Conservation (phyloP, 257 asterid genomes). For the Plantago ovata region DNA sequence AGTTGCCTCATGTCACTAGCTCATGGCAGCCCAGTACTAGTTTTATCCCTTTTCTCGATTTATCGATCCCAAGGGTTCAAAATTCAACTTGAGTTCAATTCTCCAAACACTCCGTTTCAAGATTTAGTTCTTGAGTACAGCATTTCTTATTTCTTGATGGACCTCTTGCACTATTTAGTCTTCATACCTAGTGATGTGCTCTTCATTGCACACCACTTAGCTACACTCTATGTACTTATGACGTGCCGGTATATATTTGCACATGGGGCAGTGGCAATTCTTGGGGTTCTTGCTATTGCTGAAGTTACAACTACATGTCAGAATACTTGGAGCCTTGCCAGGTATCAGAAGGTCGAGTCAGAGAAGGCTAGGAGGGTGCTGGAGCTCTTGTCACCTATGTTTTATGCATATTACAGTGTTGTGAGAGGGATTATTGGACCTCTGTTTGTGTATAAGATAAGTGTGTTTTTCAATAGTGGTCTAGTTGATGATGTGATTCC, state of each 20-base stretch:
- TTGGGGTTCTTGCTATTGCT: slow-evolving; percentile 57
- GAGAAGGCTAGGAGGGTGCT: slow-evolving; percentile 38
- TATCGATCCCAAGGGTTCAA: slow-evolving; percentile 21
- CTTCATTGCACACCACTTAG: slow-evolving; percentile 68
- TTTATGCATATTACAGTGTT: slow-evolving; percentile 44
- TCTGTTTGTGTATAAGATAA: slow-evolving; percentile 40
- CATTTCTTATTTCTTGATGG: slow-evolving; percentile 61
- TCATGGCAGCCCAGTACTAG: slow-evolving; percentile 56
- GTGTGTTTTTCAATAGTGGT: slow-evolving; percentile 26
- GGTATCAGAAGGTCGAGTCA: slow-evolving; percentile 39
- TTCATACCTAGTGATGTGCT: slow-evolving; percentile 48
- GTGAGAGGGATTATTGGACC: slow-evolving; percentile 81
- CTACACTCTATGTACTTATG: slow-evolving; percentile 61
- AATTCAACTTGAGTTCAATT: slow-evolving; percentile 26
- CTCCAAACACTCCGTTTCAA: slow-evolving; percentile 48
- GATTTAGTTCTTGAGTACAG: slow-evolving; percentile 58
- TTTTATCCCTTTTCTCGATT: slow-evolving; percentile 44
- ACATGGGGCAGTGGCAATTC: slow-evolving; percentile 55
- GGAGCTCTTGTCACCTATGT: slow-evolving; percentile 54
- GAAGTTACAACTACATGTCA: slow-evolving; percentile 70
- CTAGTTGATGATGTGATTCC: slow-evolving; percentile 41
- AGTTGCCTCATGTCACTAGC: slow-evolving; percentile 66
- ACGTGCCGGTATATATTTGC: slow-evolving; percentile 56
- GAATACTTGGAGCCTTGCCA: slow-evolving; percentile 71
- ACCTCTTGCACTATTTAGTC: slow-evolving; percentile 53